Conservation (phyloP, 768 basidiomycete genomes). For the Boletus fagicola region DNA sequence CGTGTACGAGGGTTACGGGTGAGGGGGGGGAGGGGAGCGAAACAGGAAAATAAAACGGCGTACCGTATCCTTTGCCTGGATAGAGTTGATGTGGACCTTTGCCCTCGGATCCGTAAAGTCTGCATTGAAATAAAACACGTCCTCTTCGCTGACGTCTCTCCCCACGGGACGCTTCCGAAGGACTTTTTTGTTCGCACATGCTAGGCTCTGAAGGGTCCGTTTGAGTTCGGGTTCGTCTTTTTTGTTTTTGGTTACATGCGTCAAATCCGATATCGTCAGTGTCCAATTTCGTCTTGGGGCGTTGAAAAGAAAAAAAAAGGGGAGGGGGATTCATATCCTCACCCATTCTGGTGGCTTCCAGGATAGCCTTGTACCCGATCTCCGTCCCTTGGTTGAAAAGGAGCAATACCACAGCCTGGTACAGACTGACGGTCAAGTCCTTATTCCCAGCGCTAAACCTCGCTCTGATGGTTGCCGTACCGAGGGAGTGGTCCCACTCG, state of each 20-base stretch:
- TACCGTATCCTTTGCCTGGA: constrained; percentile 91
- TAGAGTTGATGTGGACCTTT: constrained; percentile 91
- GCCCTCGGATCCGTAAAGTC: constrained; percentile 76
- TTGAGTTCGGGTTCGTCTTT: constrained; percentile 70
- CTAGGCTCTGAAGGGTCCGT: constrained; percentile 89
- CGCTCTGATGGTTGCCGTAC: constrained; percentile 73
- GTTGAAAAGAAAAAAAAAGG: no score
- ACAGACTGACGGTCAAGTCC: constrained; percentile 87
- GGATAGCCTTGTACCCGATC: constrained; percentile 65
- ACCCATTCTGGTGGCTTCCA: constrained; percentile 71
- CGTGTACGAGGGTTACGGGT: neutral
- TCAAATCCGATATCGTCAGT: neutral
- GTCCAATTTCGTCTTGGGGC: no score
- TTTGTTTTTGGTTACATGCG: neutral
- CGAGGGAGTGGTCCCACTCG: constrained; percentile 85
- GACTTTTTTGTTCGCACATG: constrained; percentile 87
- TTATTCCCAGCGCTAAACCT: constrained; percentile 68
- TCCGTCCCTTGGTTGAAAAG: constrained; percentile 74
- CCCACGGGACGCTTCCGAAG: constrained; percentile 77
- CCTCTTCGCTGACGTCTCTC: constrained; percentile 71
- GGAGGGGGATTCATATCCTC: constrained; percentile 27
- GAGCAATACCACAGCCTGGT: constrained; percentile 83
- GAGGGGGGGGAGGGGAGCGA: neutral
- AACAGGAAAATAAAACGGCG: constrained; percentile 24
- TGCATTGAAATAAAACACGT: constrained; percentile 79